Conservation (phyloP, 805 yeast genomes). For the Saturnispora serradocipensis region DNA sequence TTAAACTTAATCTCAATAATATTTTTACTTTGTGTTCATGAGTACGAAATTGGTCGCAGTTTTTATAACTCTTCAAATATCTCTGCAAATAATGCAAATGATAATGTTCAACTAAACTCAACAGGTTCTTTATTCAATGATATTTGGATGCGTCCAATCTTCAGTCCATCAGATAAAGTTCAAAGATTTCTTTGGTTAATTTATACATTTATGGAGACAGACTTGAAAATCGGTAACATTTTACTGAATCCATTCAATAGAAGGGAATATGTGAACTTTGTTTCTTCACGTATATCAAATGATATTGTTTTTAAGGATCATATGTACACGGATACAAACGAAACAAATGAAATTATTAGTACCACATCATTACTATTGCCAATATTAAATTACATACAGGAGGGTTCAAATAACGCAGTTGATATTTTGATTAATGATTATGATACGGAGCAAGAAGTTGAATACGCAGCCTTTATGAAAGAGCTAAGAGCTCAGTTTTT, state of each 20-base stretch:
- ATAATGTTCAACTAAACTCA: background rate
- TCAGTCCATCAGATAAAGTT: constrained; percentile 60
- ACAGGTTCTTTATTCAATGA: constrained; percentile 53
- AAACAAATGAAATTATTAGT: constrained; percentile 17
- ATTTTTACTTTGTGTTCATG: constrained; percentile 62
- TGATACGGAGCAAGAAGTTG: constrained; percentile 41
- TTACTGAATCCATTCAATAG: constrained; percentile 26
- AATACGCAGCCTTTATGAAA: constrained; percentile 41
- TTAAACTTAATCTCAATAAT: constrained; percentile 66
- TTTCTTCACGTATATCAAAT: background rate
- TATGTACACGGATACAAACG: constrained; percentile 8
- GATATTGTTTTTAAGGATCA: constrained; percentile 5
- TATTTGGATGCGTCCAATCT: constrained; percentile 53
- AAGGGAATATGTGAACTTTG: background rate
- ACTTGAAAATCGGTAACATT: constrained; percentile 40
- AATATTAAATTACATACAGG: background rate
- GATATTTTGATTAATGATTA: constrained; percentile 27
- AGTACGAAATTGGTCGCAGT: constrained; percentile 26
- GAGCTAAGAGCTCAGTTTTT: constrained; percentile 25
- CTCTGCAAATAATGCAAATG: constrained; percentile 9
- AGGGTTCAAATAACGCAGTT: background rate
- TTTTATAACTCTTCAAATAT: constrained; percentile 17
- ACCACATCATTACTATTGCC: constrained; percentile 22
- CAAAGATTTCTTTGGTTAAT: constrained; percentile 73
- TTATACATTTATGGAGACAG: constrained; percentile 72